Conservation (phyloP, 306 rosid species). For the Canavalia gladiata region DNA sequence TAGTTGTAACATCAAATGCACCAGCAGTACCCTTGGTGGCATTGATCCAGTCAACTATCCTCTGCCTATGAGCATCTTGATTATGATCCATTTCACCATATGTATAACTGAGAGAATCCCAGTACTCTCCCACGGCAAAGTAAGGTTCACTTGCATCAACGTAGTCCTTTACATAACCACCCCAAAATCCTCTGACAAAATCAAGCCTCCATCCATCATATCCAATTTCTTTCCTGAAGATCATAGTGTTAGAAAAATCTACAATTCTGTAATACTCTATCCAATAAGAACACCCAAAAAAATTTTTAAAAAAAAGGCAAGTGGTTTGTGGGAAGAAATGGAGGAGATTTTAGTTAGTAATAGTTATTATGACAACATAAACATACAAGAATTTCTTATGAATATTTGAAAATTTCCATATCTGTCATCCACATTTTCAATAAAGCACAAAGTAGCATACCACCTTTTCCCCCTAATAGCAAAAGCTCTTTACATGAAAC, state of each 20-base stretch:
- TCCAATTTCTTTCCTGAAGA: slow-evolving; percentile 82
- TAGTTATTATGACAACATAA: neutral
- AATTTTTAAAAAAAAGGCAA: no score
- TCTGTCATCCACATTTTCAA: neutral
- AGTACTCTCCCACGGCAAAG: slow-evolving; percentile 87
- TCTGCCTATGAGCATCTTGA: slow-evolving; percentile 96
- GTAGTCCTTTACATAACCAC: slow-evolving; percentile 90
- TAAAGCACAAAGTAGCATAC: neutral
- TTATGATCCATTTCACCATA: slow-evolving; percentile 74
- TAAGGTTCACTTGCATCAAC: slow-evolving; percentile 77
- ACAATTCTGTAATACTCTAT: slow-evolving; percentile 7
- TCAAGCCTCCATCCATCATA: slow-evolving; percentile 99
- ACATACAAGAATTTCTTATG: neutral
- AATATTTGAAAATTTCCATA: neutral
- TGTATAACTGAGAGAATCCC: slow-evolving; percentile 92
- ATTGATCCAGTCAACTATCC: slow-evolving; percentile 89
- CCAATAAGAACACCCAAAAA: no score
- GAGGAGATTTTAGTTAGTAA: neutral
- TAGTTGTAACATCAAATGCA: slow-evolving; percentile 94
- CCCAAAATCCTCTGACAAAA: slow-evolving; percentile 98
- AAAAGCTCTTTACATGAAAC: neutral
- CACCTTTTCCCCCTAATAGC: neutral
- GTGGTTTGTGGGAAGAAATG: neutral
- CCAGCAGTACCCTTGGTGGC: slow-evolving; percentile 79
- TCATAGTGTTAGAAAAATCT: slow-evolving; percentile 35